Base-by-base conservation (phyloP, 495 filamentous ascomycete genomes). In the Podospora bellae-mahoneyi region DNA sequence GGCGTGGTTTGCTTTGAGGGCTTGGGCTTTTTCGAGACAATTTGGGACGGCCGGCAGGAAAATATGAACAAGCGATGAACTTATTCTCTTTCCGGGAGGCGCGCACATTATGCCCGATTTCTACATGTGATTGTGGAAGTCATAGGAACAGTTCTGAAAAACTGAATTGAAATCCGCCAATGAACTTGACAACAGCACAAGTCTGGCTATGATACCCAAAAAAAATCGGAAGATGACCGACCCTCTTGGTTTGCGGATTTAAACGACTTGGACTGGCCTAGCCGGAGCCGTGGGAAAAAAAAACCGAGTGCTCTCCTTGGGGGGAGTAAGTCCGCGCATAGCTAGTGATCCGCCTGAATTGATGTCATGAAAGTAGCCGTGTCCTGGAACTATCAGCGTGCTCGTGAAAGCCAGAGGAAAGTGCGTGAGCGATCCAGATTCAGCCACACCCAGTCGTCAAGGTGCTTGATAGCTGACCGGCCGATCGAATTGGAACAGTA, bases 1-100 rank as follows among this genome's bases (percentile, higher is more conserved):
- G 82, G 82, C 82, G 82, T 79, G 80, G 81, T 79, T 80, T 76
- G 73, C 79, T 82, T 78, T 78, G 76, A 79, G 78, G 79, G 80
- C 78, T 82, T 81, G 75, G 79, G 71, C 75, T 79, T 80, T 74
- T 78, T 76, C 81, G 79, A 78, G 79, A 78, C 75, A 48, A 48
- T 48, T 48, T 48, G 80, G 80, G 78, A 80, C 74, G 78, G 79
- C 73, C 74, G 76, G 77, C 78, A 77, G 78, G 76, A 77, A 78
- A 78, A 77, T 39, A 63, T 63, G 19, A 63, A 48, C 61, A 58
- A 19, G 23, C 55, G 55, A 58, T 58, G 56, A 68, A 77, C 79
- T 81, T 78, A 79, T 74, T 70, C 44, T 70, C 44, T 48, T 48
- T 48, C 39, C 39, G 39, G 39, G 39, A 7, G 39, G 39, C 28